These are phyloP conservation scores for Dinochytrium kinnereticum DNA, from an alignment of 371 early-diverging fungal species.

Conservation along the genomic window DNA sequence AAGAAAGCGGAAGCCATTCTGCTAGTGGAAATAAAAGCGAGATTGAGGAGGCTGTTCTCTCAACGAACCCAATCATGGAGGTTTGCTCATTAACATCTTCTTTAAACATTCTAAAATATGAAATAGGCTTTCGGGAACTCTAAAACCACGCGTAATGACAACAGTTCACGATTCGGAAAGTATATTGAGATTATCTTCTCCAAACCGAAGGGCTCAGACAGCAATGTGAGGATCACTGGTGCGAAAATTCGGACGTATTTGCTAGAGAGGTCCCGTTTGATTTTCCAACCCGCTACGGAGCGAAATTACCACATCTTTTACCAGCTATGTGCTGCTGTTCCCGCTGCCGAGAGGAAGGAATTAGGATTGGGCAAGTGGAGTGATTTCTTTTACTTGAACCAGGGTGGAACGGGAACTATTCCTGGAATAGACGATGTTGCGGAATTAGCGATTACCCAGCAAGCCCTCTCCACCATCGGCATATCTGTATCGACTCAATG, in stretches of 20 bases:
- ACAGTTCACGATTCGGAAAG: conserved; percentile 98
- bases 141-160: conserved; percentile 98
- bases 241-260: conserved; percentile 96
- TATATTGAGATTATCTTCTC: conserved; percentile 86
- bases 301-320: conserved; percentile 99
- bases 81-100: conserved; percentile 36
- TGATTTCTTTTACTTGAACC: conserved; percentile 83
- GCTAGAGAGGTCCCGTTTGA: conserved; percentile 95
- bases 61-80: conserved; percentile 98
- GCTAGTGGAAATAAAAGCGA: conserved; percentile 39
- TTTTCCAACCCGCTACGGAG: conserved; percentile 80
- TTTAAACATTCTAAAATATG: not conserved
- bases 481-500: conserved; percentile 81
- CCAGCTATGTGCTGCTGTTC: conserved; percentile 90
- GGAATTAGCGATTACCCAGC: conserved; percentile 85
- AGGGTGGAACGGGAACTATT: conserved; percentile 79
- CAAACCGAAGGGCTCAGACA: conserved; percentile 52
- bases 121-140: conserved; percentile 97
- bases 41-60: conserved; percentile 57
- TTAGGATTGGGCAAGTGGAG: conserved; percentile 75
- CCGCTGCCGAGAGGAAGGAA: conserved; percentile 78
- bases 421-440: conserved; percentile 87
- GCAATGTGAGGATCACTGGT: conserved; percentile 83
- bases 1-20: too few relatives aligned
- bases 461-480: conserved; percentile 83